Base-by-base conservation (phyloP, 2,329 filamentous ascomycete genomes). In the Zasmidium citrigriseum region DNA sequence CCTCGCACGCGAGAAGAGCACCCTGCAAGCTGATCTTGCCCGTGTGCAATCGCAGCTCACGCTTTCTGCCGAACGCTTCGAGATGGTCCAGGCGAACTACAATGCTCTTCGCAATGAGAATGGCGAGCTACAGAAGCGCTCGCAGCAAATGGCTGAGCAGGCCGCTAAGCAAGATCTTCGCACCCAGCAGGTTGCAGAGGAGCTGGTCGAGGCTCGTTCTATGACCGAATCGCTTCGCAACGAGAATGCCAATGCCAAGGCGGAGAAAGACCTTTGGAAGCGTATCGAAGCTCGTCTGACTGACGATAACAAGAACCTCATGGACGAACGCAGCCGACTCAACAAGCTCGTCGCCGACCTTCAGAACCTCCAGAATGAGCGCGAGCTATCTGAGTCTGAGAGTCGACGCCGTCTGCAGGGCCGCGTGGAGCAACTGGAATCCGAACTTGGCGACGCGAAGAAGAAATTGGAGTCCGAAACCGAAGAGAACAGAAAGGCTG, bases 241-340 rank as follows among this genome's bases (percentile, higher is more conserved):
- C 64, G 95, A 99, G 72, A 91, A 88, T 54, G 88, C 92, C 16
- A 97, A 98, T 70, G 83, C 97, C 29, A 96, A 96, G 74, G 93
- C 93, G 0, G 93, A 98, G 75, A 96, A 96, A 77, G 89, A 91
- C 38, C 82, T 99, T 10, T 96, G 90, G 89, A 96, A 95, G 78
- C 91, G 89, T 56, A 96, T 97, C 29, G 93, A 98, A 72, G 88
- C 90, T 63, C 87, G 96, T 53, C 81, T 98, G 46, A 89, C 86
- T 62, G 91, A 95, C 68, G 93, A 98, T 70, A 96, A 95, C 64
- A 91, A 96, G 70, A 86, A 79, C 20, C 80, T 98, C 12, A 83
- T 89, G 45, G 90, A 96, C 60, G 95, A 99, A 73, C 90, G 92
- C 64, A 86, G 87, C 47, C 85, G 93, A 25, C 83, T 98, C 3